Evolutionary conservation across 1,139 yeast species (phyloP).

Genomic region (Zygoascus sp.): DNA sequence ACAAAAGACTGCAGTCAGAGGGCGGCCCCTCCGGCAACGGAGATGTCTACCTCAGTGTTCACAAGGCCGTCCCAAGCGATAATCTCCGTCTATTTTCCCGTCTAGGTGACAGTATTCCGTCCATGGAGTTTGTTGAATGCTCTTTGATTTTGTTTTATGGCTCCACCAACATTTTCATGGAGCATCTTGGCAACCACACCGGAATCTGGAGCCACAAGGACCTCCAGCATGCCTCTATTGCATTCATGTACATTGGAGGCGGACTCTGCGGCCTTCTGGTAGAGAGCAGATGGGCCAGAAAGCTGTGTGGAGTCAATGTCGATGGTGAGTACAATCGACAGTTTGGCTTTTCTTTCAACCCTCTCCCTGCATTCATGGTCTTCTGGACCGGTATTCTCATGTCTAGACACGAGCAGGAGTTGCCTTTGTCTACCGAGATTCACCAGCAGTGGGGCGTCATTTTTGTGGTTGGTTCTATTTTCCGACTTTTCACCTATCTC

Average conservation of each 20-base stretch:
- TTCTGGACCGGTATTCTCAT: constrained; percentile 97
- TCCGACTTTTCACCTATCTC: constrained; percentile 66
- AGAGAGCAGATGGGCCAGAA: constrained; percentile 51
- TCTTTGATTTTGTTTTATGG: constrained; percentile 83
- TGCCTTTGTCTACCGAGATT: constrained; percentile 65
- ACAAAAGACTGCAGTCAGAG: not conserved
- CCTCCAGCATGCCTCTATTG: constrained; percentile 90
- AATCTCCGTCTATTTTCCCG: constrained; percentile 25
- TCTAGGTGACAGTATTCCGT: constrained; percentile 18
- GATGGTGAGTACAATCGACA: constrained; percentile 21
- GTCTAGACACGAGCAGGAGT: constrained; percentile 91
- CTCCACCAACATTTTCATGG: constrained; percentile 78
- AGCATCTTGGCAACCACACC: constrained; percentile 71
- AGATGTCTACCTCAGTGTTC: not conserved
- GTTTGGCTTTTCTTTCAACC: constrained; percentile 46
- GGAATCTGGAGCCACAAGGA: constrained; percentile 88
- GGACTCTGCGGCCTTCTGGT: constrained; percentile 86
- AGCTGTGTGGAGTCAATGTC: constrained; percentile 15
- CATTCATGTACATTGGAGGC: constrained; percentile 88
- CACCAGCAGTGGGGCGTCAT: constrained; percentile 92
- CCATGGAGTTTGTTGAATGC: constrained; percentile 85
- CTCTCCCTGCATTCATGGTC: constrained; percentile 87
- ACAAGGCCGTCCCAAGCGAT: not conserved
- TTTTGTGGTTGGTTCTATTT: constrained; percentile 69
- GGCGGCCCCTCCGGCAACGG: not conserved